Evolutionary conservation across 2,329 filamentous ascomycete genomes (phyloP), one percentile per base, ranked within the genome.

Genomic region (Botryotinia globosa): DNA sequence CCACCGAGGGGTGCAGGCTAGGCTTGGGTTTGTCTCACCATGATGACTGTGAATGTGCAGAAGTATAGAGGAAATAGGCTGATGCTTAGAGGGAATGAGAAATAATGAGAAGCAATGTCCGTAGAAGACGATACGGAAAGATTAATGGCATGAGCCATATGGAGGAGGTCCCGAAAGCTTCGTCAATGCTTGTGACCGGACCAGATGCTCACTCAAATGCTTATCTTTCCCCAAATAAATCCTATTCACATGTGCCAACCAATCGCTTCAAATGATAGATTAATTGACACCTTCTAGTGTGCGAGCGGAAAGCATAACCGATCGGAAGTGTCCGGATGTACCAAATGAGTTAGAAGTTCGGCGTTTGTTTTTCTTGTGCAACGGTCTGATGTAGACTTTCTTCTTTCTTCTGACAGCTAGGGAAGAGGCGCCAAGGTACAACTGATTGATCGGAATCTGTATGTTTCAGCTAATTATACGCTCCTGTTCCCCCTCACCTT

Each of bases 311-410:
- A 67, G 64, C 25, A 66, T 66, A 66, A 66, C 63, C 63, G 63
- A 48, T 56, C 34, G 65, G 48, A 25, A 32, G 10, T 68, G n/a
- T 56, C 51, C 65, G 48, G 48, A 56, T 56, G 25, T 29, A 56
- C 64, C 25, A 67, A 67, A 56, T 54, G 32, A 56, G 64, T 67
- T 67, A 54, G 34, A 6, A 54, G 64, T 44, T 68, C 65, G 65
- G 65, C 65, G 65, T 68, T 68, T 68, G 65, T n/a, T 68, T 42
- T 32, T 32, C 34, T 16, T n/a, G 65, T 68, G 51, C 34, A 56
- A 68, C 48, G 20, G 12, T 68, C 37, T n/a, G 54, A 56, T 42
- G 18, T 56, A 3, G 44, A 18, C 34, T 68, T 44, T n/a, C 37
- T 56, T 68, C 48, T 44, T 68, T 14, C 37, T 68, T 66, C 25